Evolutionary conservation across 192 early-diverging fungal species (phyloP).

Genomic region (Coemansia javaensis): DNA sequence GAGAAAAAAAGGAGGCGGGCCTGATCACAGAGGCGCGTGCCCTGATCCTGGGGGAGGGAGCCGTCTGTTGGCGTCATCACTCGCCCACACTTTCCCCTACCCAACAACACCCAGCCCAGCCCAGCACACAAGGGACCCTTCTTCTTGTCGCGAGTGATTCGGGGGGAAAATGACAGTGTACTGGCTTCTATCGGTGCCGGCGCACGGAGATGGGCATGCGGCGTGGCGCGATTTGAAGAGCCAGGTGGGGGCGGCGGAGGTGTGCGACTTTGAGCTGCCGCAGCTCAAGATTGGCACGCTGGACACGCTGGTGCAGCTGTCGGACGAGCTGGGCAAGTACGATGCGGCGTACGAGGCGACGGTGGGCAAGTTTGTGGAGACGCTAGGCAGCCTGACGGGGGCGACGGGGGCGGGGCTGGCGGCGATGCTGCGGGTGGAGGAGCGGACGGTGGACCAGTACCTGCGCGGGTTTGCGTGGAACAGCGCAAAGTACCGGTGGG

Average conservation of each 20-base stretch:
- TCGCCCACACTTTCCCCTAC: no score
- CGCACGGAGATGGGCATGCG: slow-evolving; percentile 65
- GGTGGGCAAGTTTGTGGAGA: slow-evolving; percentile 78
- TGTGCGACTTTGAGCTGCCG: slow-evolving; percentile 80
- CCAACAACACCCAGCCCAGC: no score
- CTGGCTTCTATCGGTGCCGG: slow-evolving; percentile 82
- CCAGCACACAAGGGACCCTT: no score
- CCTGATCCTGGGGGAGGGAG: background rate
- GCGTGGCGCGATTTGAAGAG: slow-evolving; percentile 36
- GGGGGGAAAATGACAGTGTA: slow-evolving; percentile 46
- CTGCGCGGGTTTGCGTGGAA: slow-evolving; percentile 91
- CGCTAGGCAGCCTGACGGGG: slow-evolving; percentile 62
- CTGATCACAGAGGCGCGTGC: background rate
- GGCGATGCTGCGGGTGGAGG: slow-evolving; percentile 21
- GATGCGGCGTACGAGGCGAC: slow-evolving; percentile 75
- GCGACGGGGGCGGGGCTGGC: slow-evolving; percentile 4
- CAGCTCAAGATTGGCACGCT: slow-evolving; percentile 87
- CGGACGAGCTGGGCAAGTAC: slow-evolving; percentile 88
- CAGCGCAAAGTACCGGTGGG: slow-evolving; percentile 90
- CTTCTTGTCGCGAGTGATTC: background rate
- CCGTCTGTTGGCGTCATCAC: no score
- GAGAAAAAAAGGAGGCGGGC: background rate
- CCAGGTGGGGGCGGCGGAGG: slow-evolving; percentile 66
- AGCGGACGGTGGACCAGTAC: slow-evolving; percentile 78
- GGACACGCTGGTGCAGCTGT: slow-evolving; percentile 86